Conservation (phyloP, 2,329 filamentous ascomycete genomes). For the Fusarium begoniae region DNA sequence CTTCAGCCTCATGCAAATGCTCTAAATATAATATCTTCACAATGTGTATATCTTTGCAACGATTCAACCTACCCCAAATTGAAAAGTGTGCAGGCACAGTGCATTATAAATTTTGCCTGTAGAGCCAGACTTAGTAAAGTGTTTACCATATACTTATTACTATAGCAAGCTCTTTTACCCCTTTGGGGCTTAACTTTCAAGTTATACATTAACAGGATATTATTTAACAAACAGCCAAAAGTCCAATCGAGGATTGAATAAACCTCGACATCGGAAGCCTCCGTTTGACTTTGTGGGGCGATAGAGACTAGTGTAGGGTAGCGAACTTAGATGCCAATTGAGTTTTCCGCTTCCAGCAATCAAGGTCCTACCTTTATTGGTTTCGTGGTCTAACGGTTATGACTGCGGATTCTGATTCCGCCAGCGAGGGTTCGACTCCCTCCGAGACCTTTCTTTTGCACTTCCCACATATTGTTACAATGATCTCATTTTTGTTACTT, state of each 20-base stretch:
- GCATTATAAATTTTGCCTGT: too few relatives aligned
- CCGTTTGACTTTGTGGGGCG: neutral
- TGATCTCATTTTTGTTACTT: neutral
- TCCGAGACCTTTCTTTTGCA: neutral
- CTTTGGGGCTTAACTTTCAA: neutral
- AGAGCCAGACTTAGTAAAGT: too few relatives aligned
- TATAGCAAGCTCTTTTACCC: too few relatives aligned
- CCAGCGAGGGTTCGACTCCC: conserved; percentile 1
- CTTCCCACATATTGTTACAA: accelerated
- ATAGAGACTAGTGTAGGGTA: neutral
- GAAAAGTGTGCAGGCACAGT: too few relatives aligned
- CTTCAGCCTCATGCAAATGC: too few relatives aligned
- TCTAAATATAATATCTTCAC: too few relatives aligned
- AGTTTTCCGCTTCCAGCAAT: neutral
- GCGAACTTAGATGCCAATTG: neutral
- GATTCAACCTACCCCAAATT: too few relatives aligned
- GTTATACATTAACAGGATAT: accelerated
- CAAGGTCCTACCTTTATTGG: neutral
- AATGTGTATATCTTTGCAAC: too few relatives aligned
- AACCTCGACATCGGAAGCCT: neutral
- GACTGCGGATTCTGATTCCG: neutral
- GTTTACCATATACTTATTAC: too few relatives aligned
- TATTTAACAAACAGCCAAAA: neutral
- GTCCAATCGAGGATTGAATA: accelerated
- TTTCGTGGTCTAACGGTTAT: conserved; percentile 2